Conservation (phyloP, 805 yeast genomes). For the Pichia sporocuriosa region DNA sequence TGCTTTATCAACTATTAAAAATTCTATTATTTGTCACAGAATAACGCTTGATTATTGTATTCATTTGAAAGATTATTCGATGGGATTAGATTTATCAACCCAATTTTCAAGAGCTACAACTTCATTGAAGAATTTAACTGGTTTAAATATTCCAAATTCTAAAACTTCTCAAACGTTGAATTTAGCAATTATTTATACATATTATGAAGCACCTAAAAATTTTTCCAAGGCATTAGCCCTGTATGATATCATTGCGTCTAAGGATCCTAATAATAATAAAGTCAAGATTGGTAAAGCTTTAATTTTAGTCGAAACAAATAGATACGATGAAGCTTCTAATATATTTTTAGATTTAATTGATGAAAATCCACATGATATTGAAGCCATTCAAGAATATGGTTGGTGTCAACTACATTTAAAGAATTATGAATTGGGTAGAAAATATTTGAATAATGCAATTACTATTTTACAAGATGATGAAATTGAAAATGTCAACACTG, state of each 20-base stretch:
- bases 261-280: conserved; percentile 33
- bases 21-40: conserved; percentile 55
- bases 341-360: conserved; percentile 35
- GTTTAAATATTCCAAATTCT: conserved; percentile 43
- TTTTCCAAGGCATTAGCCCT: conserved; percentile 65
- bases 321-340: conserved; percentile 51
- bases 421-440: conserved; percentile 45
- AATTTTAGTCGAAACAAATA: conserved; percentile 61
- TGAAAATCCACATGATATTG: conserved; percentile 44
- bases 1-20: conserved; percentile 18
- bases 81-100: conserved; percentile 54
- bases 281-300: conserved; percentile 81
- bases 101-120: conserved; percentile 53
- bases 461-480: conserved; percentile 5
- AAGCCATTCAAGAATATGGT: conserved; percentile 62
- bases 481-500: conserved; percentile 7
- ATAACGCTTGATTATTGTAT: conserved; percentile 56
- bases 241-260: conserved; percentile 53
- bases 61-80: conserved; percentile 54
- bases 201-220: conserved; percentile 87
- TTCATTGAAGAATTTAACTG: conserved; percentile 38
- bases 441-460: conserved; percentile 40
- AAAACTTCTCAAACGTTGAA: conserved; percentile 54
- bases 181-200: conserved; percentile 72
- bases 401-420: conserved; percentile 69